phyloP scores from a whole-genome alignment of 1,139 yeast species.

The Candida buenavistaensis region DNA sequence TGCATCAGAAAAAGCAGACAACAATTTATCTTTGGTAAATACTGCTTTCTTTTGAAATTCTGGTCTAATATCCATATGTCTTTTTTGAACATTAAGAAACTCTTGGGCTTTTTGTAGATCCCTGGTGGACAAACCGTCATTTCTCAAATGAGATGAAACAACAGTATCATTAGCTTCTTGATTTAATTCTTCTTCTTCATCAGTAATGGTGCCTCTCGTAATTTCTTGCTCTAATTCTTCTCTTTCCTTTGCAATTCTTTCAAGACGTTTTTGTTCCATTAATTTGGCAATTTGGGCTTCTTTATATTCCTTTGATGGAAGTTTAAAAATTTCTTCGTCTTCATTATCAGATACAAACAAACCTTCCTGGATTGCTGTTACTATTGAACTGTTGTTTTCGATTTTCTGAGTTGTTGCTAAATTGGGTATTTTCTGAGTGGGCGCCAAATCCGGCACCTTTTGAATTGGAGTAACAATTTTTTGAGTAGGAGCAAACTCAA shows the following conservation, averaged over 20 bases:
- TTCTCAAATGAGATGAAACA: slow-evolving; percentile 16
- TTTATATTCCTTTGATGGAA: slow-evolving; percentile 22
- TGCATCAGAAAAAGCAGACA: slow-evolving; percentile 35
- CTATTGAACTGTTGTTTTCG: too few relatives aligned
- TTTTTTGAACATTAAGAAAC: slow-evolving; percentile 37
- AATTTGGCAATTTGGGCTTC: slow-evolving; percentile 22
- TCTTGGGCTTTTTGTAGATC: slow-evolving; percentile 36
- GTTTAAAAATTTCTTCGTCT: slow-evolving; percentile 6
- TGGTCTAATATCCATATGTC: slow-evolving; percentile 34
- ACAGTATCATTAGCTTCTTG: slow-evolving; percentile 21
- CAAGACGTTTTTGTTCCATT: slow-evolving; percentile 23
- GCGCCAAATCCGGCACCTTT: neutral
- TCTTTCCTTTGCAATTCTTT: slow-evolving; percentile 19
- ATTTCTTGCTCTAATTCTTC: slow-evolving; percentile 34
- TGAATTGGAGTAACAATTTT: neutral
- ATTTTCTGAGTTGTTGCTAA: too few relatives aligned
- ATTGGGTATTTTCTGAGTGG: slow-evolving; percentile 6
- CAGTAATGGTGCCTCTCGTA: slow-evolving; percentile 36
- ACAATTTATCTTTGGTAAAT: slow-evolving; percentile 34
- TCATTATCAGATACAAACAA: slow-evolving; percentile 12
- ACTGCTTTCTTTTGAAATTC: slow-evolving; percentile 27
- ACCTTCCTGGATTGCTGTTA: too few relatives aligned
- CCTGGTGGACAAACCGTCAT: slow-evolving; percentile 20
- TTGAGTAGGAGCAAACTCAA: slow-evolving; percentile 2
- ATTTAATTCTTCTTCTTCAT: slow-evolving; percentile 41